These are phyloP conservation scores for Phytophthora tubulina DNA, from an alignment of 352 stramenopile species.

Conservation along the genomic window DNA sequence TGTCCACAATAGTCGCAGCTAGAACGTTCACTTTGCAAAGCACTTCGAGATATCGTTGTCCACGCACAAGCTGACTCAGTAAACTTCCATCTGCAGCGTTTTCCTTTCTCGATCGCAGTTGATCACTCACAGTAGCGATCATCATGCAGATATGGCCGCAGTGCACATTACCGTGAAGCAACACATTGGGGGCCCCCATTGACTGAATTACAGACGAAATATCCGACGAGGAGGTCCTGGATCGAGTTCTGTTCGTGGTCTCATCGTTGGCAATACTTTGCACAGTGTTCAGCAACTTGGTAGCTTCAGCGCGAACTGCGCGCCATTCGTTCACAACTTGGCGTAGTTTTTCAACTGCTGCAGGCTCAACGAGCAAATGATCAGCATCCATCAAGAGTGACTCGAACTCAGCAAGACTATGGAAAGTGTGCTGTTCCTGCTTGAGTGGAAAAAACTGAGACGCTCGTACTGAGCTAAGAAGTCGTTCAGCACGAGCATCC, in stretches of 20 bases:
- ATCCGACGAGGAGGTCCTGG: conserved; percentile 11
- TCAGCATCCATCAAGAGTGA: conserved; percentile 39
- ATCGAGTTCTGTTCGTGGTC: conserved; percentile 3
- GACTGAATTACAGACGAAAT: conserved; percentile 19
- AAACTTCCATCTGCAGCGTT: conserved; percentile 23
- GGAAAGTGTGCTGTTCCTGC: not conserved
- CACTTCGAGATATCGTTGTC: conserved; percentile 39
- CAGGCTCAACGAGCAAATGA: conserved; percentile 35
- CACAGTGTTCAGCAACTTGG: conserved; percentile 34
- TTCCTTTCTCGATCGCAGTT: conserved; percentile 32
- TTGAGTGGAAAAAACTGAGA: not conserved
- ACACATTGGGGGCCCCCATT: conserved; percentile 31
- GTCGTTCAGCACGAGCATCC: conserved; percentile 32
- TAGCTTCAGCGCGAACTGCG: conserved; percentile 24
- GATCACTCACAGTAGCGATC: conserved; percentile 16
- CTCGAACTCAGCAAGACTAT: conserved; percentile 31
- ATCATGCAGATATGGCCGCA: conserved; percentile 26
- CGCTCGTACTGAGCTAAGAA: conserved; percentile 17
- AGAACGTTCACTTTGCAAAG: conserved; percentile 45
- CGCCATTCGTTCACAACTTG: conserved; percentile 44
- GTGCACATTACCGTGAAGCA: conserved; percentile 38
- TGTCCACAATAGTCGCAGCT: conserved; percentile 30
- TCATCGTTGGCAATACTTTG: conserved; percentile 39
- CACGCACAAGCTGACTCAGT: conserved; percentile 23
- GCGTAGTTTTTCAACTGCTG: conserved; percentile 35